Conservation (phyloP, 108 stramenopile genomes). For the Fistulifera pelliculosa region DNA sequence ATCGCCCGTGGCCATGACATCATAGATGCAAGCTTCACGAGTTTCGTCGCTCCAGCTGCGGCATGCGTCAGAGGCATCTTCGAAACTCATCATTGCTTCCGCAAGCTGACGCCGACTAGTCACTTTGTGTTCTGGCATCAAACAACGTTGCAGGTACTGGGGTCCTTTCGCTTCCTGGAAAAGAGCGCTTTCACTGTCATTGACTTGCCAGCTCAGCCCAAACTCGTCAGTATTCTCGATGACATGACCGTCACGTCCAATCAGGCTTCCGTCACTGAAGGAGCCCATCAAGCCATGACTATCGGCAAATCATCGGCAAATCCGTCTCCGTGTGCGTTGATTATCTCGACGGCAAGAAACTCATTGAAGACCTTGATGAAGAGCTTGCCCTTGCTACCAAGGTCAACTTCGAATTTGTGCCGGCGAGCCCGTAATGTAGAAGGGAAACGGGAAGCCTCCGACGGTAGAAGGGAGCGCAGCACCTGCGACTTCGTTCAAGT, state of each 20-base stretch:
- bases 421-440: not conserved
- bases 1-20: conserved; percentile 17
- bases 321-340: not conserved
- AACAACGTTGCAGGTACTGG: conserved; percentile 7
- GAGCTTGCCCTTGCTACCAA: conserved; percentile 6
- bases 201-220: conserved; percentile 9
- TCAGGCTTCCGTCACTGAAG: not conserved
- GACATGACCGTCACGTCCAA: conserved; percentile 8
- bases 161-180: not conserved
- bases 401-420: conserved; percentile 9
- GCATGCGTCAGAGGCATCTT: conserved; percentile 5
- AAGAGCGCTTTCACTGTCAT: not conserved
- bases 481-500: not conserved
- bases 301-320: conserved; percentile 11
- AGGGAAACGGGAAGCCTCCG: conserved; percentile 4
- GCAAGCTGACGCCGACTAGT: no score
- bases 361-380: conserved; percentile 8
- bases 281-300: conserved; percentile 9
- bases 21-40: conserved; percentile 9
- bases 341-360: not conserved
- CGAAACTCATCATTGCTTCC: not conserved
- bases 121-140: no score
- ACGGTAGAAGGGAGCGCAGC: not conserved
- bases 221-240: conserved; percentile 5
- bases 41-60: not conserved